phyloP scores from a whole-genome alignment of 2,329 filamentous ascomycete genomes.

The Epichloe festucae region DNA sequence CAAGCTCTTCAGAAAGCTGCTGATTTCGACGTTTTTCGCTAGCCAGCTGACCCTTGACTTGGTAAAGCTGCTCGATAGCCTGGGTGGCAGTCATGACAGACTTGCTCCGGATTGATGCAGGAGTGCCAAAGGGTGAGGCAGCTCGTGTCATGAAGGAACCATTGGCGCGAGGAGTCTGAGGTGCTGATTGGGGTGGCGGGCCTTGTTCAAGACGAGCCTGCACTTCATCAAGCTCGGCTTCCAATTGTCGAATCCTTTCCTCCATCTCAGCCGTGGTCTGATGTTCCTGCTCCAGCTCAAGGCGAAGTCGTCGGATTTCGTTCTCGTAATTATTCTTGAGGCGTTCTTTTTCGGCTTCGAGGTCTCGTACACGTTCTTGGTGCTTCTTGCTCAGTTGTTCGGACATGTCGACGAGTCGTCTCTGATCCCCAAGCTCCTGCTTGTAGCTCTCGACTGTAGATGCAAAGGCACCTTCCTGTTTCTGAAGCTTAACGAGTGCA shows the following conservation, averaged over 20 bases:
- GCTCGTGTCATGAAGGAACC: conserved; percentile 38
- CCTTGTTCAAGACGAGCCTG: conserved; percentile 34
- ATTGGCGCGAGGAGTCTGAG: conserved; percentile 49
- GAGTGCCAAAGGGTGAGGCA: conserved; percentile 50
- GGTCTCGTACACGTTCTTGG: conserved; percentile 54
- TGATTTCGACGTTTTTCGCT: conserved; percentile 62
- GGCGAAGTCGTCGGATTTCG: conserved; percentile 40
- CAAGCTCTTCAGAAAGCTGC: conserved; percentile 62
- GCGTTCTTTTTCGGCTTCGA: conserved; percentile 48
- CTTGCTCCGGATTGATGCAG: conserved; percentile 43
- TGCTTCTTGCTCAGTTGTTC: conserved; percentile 63
- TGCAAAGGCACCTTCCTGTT: conserved; percentile 70
- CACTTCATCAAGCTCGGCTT: conserved; percentile 40
- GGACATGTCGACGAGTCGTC: conserved; percentile 70
- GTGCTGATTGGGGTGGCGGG: conserved; percentile 32
- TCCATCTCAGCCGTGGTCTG: conserved; percentile 33
- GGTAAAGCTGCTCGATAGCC: conserved; percentile 50
- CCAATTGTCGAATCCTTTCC: conserved; percentile 35
- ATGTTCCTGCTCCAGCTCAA: conserved; percentile 43
- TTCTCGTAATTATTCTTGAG: conserved; percentile 54
- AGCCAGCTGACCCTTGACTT: conserved; percentile 58
- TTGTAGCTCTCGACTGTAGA: conserved; percentile 77
- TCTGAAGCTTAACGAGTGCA: conserved; percentile 66
- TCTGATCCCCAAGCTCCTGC: conserved; percentile 70
- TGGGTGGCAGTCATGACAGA: conserved; percentile 46